phyloP scores from a whole-genome alignment of 1,284 basidiomycete species.

The Microbotryum scabiosae region DNA sequence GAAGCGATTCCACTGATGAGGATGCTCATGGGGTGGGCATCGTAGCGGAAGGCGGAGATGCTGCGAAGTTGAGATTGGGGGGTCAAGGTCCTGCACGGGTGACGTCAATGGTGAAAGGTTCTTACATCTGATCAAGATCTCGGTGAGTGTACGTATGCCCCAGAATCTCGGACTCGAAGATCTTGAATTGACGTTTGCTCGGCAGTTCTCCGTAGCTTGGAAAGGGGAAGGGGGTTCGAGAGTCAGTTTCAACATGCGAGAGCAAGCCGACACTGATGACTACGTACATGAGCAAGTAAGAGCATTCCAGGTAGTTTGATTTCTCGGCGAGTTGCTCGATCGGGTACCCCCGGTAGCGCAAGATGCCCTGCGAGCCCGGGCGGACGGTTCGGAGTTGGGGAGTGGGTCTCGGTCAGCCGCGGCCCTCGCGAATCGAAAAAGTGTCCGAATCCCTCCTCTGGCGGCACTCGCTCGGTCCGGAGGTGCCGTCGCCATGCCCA shows the following conservation, averaged over 20 bases:
- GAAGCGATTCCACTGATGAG: slow-evolving; percentile 75
- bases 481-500: not conserved
- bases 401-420: not conserved
- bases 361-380: slow-evolving; percentile 7
- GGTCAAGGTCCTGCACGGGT: not conserved
- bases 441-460: too few species aligned
- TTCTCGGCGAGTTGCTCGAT: slow-evolving; percentile 76
- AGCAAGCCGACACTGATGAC: not conserved
- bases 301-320: slow-evolving; percentile 68
- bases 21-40: slow-evolving; percentile 44
- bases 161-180: slow-evolving; percentile 64
- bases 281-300: slow-evolving; percentile 56
- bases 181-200: slow-evolving; percentile 38
- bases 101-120: too few species aligned
- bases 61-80: too few species aligned
- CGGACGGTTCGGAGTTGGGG: not conserved
- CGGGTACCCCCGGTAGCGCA: slow-evolving; percentile 61
- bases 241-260: not conserved
- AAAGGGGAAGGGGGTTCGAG: slow-evolving; percentile 40
- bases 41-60: slow-evolving; percentile 25
- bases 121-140: slow-evolving; percentile 60
- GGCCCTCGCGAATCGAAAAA: not conserved
- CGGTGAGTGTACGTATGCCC: slow-evolving; percentile 67
- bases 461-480: not conserved
- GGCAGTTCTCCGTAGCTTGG: slow-evolving; percentile 64